These are phyloP conservation scores for Citrus australasica DNA, from an alignment of 345 rosid genomes.

Conservation along the genomic window DNA sequence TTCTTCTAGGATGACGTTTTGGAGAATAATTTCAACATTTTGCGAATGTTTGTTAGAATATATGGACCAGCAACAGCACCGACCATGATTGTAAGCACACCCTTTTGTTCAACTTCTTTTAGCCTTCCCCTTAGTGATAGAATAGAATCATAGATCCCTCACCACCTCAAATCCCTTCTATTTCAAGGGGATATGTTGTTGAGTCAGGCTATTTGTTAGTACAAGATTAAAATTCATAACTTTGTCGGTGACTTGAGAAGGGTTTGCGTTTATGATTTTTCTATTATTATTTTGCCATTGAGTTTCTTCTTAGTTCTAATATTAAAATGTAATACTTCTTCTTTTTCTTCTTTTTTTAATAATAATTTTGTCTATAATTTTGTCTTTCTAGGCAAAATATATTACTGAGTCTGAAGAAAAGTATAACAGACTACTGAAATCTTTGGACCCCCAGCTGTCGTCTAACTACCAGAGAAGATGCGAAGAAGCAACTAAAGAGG, in stretches of 20 bases:
- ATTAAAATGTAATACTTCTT: not conserved
- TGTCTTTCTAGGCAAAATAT: conserved; percentile 51
- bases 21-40: conserved; percentile 72
- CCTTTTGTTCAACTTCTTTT: not conserved
- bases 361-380: not conserved
- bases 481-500: conserved; percentile 84
- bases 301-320: not conserved
- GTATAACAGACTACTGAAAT: conserved; percentile 46
- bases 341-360: no score
- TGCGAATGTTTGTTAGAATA: conserved; percentile 78
- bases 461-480: conserved; percentile 67
- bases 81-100: conserved; percentile 55
- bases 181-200: not conserved
- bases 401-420: conserved; percentile 74
- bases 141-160: not conserved
- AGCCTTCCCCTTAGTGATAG: not conserved
- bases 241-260: not conserved
- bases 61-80: conserved; percentile 74
- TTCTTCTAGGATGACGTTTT: conserved; percentile 69
- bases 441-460: conserved; percentile 62
- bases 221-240: not conserved
- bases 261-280: not conserved
- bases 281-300: not conserved
- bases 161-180: not conserved
- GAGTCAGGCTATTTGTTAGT: not conserved